A percentile compares a stretch with the other conserved stretches of the same genome.
Evolutionary conservation across 495 filamentous ascomycete genomes (phyloP).

Genomic region (Saxophila tyrrhenica): DNA sequence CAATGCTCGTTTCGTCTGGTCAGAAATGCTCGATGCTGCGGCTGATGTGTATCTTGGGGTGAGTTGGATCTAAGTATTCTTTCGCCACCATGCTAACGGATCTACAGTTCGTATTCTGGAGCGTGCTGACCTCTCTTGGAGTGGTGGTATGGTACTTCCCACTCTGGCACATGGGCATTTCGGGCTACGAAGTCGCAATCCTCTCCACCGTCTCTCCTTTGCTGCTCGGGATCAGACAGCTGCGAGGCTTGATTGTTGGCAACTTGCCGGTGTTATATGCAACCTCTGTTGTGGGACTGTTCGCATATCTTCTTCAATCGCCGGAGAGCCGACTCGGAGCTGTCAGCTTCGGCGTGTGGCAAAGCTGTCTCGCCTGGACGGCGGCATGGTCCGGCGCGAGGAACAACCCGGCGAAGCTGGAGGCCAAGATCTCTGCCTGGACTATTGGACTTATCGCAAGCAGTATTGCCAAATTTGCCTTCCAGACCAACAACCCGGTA

Average conservation of each 20-base stretch:
- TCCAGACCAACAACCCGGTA: constrained; percentile 91
- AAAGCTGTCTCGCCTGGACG: constrained; percentile 70
- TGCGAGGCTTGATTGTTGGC: constrained; percentile 55
- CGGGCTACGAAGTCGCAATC: constrained; percentile 85
- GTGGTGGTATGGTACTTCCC: constrained; percentile 96
- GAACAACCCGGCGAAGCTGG: constrained; percentile 59
- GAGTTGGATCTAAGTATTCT: constrained; percentile 30
- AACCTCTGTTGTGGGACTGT: constrained; percentile 61
- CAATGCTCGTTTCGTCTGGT: constrained; percentile 58
- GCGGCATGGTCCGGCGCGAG: constrained; percentile 70
- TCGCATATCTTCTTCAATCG: constrained; percentile 62
- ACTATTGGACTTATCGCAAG: constrained; percentile 73
- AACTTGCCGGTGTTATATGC: constrained; percentile 62
- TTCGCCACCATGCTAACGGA: constrained; percentile 24
- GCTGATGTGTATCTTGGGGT: constrained; percentile 92
- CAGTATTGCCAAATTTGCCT: constrained; percentile 83
- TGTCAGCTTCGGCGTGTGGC: constrained; percentile 65
- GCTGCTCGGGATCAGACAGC: constrained; percentile 57
- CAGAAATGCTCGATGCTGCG: constrained; percentile 63
- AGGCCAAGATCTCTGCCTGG: constrained; percentile 71
- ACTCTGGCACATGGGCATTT: constrained; percentile 99
- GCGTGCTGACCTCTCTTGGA: constrained; percentile 76
- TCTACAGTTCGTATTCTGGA: constrained; percentile 86
- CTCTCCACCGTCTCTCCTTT: constrained; percentile 74
- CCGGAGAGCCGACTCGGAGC: constrained; percentile 71